phyloP scores from a whole-genome alignment of 1,139 yeast species.

The Trichomonascaceae sp. region DNA sequence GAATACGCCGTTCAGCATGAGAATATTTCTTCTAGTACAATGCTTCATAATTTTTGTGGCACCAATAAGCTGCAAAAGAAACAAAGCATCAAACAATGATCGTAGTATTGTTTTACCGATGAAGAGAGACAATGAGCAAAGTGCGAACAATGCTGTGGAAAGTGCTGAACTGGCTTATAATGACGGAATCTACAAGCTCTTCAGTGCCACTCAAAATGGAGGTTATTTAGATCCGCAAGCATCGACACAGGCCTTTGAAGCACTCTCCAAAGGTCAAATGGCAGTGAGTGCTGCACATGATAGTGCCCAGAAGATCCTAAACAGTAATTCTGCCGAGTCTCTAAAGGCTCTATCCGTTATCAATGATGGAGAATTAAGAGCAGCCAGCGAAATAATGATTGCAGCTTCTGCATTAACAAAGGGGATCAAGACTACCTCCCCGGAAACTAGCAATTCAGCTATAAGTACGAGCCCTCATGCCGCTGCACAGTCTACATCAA shows the following conservation, averaged over 20 bases:
- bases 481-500: background rate
- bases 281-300: slow-evolving; percentile 6
- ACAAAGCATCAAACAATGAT: background rate
- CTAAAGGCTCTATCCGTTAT: slow-evolving; percentile 4
- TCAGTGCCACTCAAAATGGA: slow-evolving; percentile 4
- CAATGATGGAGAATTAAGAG: slow-evolving; percentile 6
- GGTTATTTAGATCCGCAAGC: slow-evolving; percentile 9
- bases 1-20: background rate
- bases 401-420: slow-evolving; percentile 9
- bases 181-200: slow-evolving; percentile 6
- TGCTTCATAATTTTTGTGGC: background rate
- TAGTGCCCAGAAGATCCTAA: slow-evolving; percentile 2
- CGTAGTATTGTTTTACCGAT: background rate
- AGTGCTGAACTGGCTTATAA: slow-evolving; percentile 7
- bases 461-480: background rate
- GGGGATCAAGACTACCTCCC: background rate
- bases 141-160: background rate
- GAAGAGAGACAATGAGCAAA: slow-evolving; percentile 1
- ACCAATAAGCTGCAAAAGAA: background rate
- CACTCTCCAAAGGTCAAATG: slow-evolving; percentile 7
- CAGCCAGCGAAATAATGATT: slow-evolving; percentile 8
- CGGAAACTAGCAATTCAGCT: background rate
- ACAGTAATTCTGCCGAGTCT: background rate
- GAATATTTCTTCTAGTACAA: background rate
- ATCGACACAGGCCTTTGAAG: slow-evolving; percentile 7